Base-by-base conservation (phyloP, 148 eudicot genomes). In the Rhododendron kiyosumense region DNA sequence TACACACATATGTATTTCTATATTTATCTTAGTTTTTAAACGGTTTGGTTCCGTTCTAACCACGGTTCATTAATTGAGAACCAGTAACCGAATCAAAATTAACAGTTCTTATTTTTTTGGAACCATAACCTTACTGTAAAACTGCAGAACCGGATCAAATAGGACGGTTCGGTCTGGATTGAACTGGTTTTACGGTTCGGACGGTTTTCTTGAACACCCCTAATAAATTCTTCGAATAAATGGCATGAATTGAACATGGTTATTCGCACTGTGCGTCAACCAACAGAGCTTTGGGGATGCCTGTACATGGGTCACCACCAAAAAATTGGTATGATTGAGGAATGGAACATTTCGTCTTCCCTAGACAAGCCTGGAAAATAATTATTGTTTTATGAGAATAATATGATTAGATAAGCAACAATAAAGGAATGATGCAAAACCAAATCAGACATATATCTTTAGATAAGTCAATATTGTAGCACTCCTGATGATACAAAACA, bases 281-380 rank as follows among this genome's bases (percentile, higher is more conserved):
- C 86, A 89, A 69, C 79, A 91, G 78, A 51, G 69, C 32, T 81
- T 85, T 86, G 7, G 87, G 78, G 46, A 73, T 84, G 52, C 90
- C 88, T 49, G 90, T 90, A 78, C 91, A 90, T 63, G 93, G 90
- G 79, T 90, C 90, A 2, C 83, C 88, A 36, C 89, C 87, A 78
- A 90, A 88, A 65, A 10, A 76, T 86, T 65, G 8, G 18, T 79
- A 38, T 57, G 90, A 86, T 30, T 18, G 86, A 79, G 78, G 82
- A 52, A 90, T 71, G 24, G 88, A 28, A 45, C 90, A 90, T 82
- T 48, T 83, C 34, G 83, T 89, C 84, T 86, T 91, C 81, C 91
- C 88, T 41, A 90, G 24, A 87, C 89, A 88, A 82, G 88, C 92
- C 93, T 91, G 90, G 3, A 34, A 77, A 49, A 28, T 74, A 38